A percentile compares a stretch with the other conserved stretches of the same genome.
These are phyloP conservation scores for Colletotrichum paranaense DNA, from an alignment of 2,329 filamentous ascomycete genomes.

Conservation along the genomic window DNA sequence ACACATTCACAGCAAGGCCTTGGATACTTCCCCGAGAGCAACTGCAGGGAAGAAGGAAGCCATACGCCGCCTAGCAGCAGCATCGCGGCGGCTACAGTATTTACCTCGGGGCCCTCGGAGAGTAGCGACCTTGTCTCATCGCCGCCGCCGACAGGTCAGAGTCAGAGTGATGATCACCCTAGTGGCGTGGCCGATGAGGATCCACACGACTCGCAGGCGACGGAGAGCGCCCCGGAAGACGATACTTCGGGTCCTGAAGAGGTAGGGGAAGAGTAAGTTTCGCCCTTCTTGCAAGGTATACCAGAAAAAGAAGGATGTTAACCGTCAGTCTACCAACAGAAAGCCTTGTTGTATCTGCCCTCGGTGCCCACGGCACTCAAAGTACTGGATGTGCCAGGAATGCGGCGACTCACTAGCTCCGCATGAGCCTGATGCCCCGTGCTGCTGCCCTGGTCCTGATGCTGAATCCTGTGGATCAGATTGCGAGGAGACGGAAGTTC, in stretches of 20 bases:
- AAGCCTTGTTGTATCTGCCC: not conserved
- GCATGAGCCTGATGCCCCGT: fast-evolving
- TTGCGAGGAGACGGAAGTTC: not conserved
- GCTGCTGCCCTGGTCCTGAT: not conserved
- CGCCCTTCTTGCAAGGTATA: not conserved
- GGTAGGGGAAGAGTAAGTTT: not conserved
- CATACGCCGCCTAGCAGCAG: not conserved
- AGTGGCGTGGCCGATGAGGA: too few relatives aligned
- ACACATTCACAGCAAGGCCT: not conserved
- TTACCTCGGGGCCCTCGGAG: not conserved
- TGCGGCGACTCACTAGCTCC: too few relatives aligned
- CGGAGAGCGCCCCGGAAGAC: not conserved
- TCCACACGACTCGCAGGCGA: not conserved
- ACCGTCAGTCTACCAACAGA: not conserved
- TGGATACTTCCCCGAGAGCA: not conserved
- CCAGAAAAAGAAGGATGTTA: not conserved
- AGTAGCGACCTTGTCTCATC: not conserved
- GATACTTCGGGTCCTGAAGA: not conserved
- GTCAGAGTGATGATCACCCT: not conserved
- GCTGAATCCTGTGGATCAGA: not conserved
- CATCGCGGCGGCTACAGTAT: not conserved
- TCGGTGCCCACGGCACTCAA: not conserved
- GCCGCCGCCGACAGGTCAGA: not conserved
- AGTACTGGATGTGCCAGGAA: too few relatives aligned
- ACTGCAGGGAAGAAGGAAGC: not conserved